Conservation (phyloP, 345 rosid genomes). For the Jatropha curcas region DNA sequence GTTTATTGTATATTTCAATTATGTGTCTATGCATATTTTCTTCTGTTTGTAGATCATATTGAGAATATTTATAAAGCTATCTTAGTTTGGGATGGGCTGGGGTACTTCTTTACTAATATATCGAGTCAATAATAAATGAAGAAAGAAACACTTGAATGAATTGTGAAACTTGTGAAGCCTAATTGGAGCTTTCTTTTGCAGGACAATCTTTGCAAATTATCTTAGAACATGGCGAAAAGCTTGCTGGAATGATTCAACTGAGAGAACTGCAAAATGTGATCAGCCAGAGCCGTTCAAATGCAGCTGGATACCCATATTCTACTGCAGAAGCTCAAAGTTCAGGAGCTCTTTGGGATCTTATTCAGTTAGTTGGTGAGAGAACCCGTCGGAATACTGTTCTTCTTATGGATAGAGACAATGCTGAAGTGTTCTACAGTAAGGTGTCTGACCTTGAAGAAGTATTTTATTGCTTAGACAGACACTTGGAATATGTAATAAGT, state of each 20-base stretch:
- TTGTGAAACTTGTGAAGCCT: background rate
- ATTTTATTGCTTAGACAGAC: conserved; percentile 72
- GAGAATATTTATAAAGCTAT: background rate
- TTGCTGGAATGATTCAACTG: conserved; percentile 82
- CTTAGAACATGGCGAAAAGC: conserved; percentile 95
- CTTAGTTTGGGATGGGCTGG: background rate
- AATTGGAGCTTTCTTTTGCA: conserved; percentile 33
- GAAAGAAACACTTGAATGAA: background rate
- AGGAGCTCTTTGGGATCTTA: conserved; percentile 89
- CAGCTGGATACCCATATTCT: conserved; percentile 39
- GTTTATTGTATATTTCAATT: conserved; percentile 8
- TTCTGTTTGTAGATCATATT: background rate
- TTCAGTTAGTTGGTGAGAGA: conserved; percentile 87
- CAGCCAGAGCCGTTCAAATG: conserved; percentile 61
- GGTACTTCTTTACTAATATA: background rate
- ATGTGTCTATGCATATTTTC: background rate
- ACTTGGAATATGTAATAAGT: conserved; percentile 65
- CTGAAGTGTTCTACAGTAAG: conserved; percentile 93
- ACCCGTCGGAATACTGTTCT: conserved; percentile 83
- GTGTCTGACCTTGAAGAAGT: conserved; percentile 87
- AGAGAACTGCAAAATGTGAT: conserved; percentile 73
- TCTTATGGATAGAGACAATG: conserved; percentile 95
- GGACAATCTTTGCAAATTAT: conserved; percentile 75
- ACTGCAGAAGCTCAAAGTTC: conserved; percentile 53
- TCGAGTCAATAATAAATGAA: background rate